Evolutionary conservation across 2,329 filamentous ascomycete genomes (phyloP), one percentile per base, ranked within the genome.

Genomic region (Aspergillus sp.): DNA sequence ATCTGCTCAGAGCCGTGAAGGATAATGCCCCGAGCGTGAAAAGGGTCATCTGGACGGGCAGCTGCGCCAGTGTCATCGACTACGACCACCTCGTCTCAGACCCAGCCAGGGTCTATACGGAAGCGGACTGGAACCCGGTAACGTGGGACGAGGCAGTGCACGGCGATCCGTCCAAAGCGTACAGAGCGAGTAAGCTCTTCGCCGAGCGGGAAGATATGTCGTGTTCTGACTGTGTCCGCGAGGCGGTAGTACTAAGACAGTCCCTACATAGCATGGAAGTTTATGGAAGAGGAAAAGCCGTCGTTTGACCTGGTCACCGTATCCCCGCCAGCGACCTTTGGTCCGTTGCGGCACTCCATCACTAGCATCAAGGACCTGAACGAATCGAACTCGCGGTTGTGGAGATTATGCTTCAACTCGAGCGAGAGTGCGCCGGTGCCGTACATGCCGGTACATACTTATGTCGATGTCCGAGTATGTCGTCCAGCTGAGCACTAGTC

Each of bases 11-110:
- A n/a, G 36, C 36, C 20, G 45, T 55, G 19, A 52, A 49, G 25
- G 40, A 49, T 2, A 21, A 55, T 55, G 53, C 53, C 19, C 53
- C 49, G 3, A 49, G 32, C 41, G 53, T 55, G 41, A 49, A 42
- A n/a, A 45, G 53, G 42, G 45, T 55, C 20, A 52, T 55, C 43
- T 52, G 42, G 38, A 52, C 53, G 16, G 46, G 53, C n/a, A 52
- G 49, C 45, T 55, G 53, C 42, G 53, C 49, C 19, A 49, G 49
- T 13, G 49, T 55, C 32, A 50, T 55, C 38, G 41, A 55, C 32
- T 55, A 55, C 50, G 49, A 43, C n/a, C n/a, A 44, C 16, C 45
- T 55, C 11, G 44, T 48, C 16, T 49, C 49, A 16, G 53, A 52
- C 41, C 45, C 50, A 19, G 23, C 48, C 40, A 40, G 20, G 40